A percentile compares a stretch with the other conserved stretches of the same genome.
Evolutionary conservation across 495 filamentous ascomycete genomes (phyloP).

Genomic region (Parathielavia hyrcaniae): DNA sequence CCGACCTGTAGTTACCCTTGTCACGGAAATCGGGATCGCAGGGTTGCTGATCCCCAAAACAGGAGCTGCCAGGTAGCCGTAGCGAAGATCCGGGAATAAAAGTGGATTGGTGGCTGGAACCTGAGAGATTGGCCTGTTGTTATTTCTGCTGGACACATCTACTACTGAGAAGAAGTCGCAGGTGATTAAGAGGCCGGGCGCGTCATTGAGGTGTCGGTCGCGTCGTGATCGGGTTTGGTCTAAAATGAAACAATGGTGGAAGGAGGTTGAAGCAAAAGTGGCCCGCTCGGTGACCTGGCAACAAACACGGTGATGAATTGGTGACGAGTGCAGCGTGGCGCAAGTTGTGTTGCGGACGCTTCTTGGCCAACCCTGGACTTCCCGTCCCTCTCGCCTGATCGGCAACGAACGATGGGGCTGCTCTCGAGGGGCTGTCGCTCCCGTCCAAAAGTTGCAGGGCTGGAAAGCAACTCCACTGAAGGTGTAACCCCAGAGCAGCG

Average conservation of each 20-base stretch:
- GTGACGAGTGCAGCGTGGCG: neutral
- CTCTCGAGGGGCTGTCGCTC: neutral
- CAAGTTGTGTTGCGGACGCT: neutral
- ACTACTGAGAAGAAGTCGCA: conserved; percentile 3
- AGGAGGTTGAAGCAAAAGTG: neutral
- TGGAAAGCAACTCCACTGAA: conserved; percentile 8
- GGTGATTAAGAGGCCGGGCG: conserved; percentile 3
- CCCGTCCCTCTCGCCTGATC: conserved; percentile 1
- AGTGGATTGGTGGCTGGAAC: conserved; percentile 3
- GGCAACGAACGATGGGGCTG: too few species aligned
- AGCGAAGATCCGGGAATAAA: conserved; percentile 1
- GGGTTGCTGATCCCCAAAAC: neutral
- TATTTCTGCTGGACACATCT: neutral
- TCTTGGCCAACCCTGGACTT: neutral
- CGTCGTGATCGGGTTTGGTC: neutral
- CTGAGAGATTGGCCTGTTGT: conserved; percentile 3
- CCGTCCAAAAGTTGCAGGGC: conserved; percentile 6
- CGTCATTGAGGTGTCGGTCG: neutral
- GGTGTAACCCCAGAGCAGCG: conserved; percentile 5
- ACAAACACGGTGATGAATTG: neutral
- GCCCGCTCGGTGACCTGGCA: neutral
- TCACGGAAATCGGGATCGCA: neutral
- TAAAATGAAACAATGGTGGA: neutral
- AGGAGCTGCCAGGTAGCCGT: neutral
- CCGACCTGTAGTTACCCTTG: conserved; percentile 3